Base-by-base conservation (phyloP, 352 stramenopile genomes). In the Globisporangium echinulatum region DNA sequence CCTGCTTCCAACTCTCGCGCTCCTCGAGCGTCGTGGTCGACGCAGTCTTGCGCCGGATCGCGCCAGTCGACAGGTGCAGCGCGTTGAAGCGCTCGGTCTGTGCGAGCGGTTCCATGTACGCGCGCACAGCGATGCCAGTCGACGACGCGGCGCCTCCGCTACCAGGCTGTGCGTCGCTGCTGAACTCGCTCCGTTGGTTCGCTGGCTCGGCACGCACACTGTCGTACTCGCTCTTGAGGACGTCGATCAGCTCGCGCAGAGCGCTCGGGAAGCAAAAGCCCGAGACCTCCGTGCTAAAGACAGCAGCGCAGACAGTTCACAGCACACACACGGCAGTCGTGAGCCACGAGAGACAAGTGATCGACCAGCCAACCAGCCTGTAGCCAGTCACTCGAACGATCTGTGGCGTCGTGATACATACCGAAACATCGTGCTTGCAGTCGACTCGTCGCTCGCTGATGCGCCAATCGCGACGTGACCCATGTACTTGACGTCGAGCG, bases 1-100 rank as follows among this genome's bases (percentile, higher is more conserved):
- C 70, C 42, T 85, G 66, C 17, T 82, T 75, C 57, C 74, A 74
- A 43, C 59, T 60, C 33, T 76, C 73, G 19, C 67, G 66, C 46
- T 75, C 68, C 47, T 62, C 47, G 11, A 63, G 61, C 36, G 55
- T 53, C 37, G 53, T 40, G 4, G 36, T 14, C 7, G 52, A 63
- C 33, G 52, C 48, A 7, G 19, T 19, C 44, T 63, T 61, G n/a
- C 51, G 50, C 44, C 43, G 58, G 56, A 46, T 36, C 63, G 55
- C 37, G 43, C 5, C 25, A 9, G 47, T 17, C 13, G 52, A 48
- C 36, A 64, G 47, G 49, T 64, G 39, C 25, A 82, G 54, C 8
- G 74, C 73, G n/a, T 91, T 91, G 60, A 91, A 59, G 15, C 82
- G 70, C 62, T 91, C 82, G 5, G 69, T 61, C 11, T 68, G 62